Evolutionary conservation across 768 basidiomycete species (phyloP), one percentile per base, ranked within the genome.

Genomic region (Collybia mongolica): DNA sequence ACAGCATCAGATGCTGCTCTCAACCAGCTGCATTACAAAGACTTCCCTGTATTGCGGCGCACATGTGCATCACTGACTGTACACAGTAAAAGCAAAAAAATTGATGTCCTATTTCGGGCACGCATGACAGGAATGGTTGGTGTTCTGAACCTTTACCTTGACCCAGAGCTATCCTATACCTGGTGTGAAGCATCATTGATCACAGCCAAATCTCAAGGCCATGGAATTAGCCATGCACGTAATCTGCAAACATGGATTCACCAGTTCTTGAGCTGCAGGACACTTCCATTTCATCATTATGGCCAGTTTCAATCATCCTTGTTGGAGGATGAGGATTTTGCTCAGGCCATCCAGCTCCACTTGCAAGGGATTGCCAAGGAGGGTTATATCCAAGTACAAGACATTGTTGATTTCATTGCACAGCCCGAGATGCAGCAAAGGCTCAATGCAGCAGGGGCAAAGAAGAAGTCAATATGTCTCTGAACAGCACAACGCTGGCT

Each of bases 401-500:
- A 67, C 49, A 57, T 73, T 54, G 66, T 70, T 6, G 60, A 70
- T 8, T 67, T 56, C 44, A 43, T 70, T 8, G 58, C 53, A 36
- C 57, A 48, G 11, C 50, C 57, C 11, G 56, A 60, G n/a, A 54
- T 65, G n/a, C 61, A 67, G 45, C 40, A 49, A 12, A 32, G 47
- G 19, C 48, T 66, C 18, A 59, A 42, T 19, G 41, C 3, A 15
- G 15, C 12, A 23, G 41, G 41, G 5, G 19, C 9, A 12, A 42
- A 17, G n/a, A 42, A 42, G n/a, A 23, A 12, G 11, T 23, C 6
- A 6, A 65, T 70, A 44, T 59, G 56, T 17, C 40, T 54, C 1
- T 8, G 43, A 5, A 73, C 67, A 2, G 70, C 70, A 12, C 44
- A 42, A 7, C 38, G 52, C 1, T 74, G 69, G 71, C 54, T 80